Evolutionary conservation across 257 asterid species (phyloP).

Genomic region (Anisodus acutangulus): DNA sequence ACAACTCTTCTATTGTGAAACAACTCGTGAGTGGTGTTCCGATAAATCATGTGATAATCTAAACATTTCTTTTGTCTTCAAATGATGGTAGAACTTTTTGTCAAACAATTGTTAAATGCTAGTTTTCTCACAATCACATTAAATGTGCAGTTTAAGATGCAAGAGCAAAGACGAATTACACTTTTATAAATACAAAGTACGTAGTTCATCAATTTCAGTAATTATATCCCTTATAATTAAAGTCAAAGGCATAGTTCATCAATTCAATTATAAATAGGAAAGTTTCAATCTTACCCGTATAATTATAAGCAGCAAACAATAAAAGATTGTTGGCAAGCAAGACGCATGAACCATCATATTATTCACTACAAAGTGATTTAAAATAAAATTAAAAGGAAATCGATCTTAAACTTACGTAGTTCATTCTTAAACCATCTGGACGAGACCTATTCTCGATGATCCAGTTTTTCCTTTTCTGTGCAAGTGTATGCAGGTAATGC

Average conservation of each 20-base stretch:
- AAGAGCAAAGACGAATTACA: too few species aligned
- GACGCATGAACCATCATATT: too few species aligned
- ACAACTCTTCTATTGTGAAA: slow-evolving; percentile 67
- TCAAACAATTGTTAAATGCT: background rate
- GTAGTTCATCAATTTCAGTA: too few species aligned
- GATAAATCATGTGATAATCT: slow-evolving; percentile 46
- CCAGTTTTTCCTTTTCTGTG: background rate
- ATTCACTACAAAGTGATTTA: too few species aligned
- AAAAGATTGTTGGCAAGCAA: too few species aligned
- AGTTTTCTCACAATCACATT: background rate
- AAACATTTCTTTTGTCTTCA: background rate
- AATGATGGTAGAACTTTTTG: background rate
- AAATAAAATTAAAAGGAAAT: too few species aligned
- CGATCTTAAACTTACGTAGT: background rate
- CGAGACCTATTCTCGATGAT: background rate
- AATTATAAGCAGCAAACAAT: too few species aligned
- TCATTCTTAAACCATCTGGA: background rate
- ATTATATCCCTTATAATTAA: too few species aligned
- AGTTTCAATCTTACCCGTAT: too few species aligned
- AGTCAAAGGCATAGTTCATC: too few species aligned
- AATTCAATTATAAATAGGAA: too few species aligned
- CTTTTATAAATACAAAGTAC: too few species aligned
- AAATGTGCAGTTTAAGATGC: background rate
- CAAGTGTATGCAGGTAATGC: background rate
- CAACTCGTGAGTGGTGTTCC: slow-evolving; percentile 77